phyloP scores from a whole-genome alignment of 129 eudicot genomes.

The Dittrichia graveolens region DNA sequence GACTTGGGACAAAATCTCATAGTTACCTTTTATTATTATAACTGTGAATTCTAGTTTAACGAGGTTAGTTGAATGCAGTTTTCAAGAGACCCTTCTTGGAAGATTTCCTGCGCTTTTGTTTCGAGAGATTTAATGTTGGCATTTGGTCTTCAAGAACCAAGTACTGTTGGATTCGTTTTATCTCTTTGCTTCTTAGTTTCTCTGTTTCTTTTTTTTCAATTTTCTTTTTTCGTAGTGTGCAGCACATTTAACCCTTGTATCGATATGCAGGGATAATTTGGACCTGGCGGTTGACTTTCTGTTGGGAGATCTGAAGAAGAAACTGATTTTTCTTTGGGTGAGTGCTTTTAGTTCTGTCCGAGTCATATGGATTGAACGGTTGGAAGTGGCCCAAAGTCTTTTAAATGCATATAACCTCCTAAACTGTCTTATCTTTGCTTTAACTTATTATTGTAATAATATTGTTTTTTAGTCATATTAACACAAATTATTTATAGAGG shows the following conservation, averaged over 20 bases:
- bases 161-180: conserved; percentile 31
- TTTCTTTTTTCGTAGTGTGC: neutral
- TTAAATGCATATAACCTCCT: neutral
- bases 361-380: conserved; percentile 16
- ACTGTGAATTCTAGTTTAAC: conserved; percentile 16
- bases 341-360: conserved; percentile 12
- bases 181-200: neutral
- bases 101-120: conserved; percentile 76
- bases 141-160: conserved; percentile 74
- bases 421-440: neutral
- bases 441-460: neutral
- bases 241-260: conserved; percentile 23
- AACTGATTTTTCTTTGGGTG: conserved; percentile 84
- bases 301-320: conserved; percentile 59
- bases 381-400: neutral
- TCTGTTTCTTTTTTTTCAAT: neutral
- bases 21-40: conserved; percentile 5
- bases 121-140: conserved; percentile 68
- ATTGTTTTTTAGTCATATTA: neutral
- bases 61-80: conserved; percentile 44
- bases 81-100: conserved; percentile 69
- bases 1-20: conserved; percentile 14
- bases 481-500: neutral
- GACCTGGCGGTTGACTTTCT: conserved; percentile 59
- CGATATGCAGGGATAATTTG: conserved; percentile 53